Conservation (phyloP, 768 basidiomycete species). For the Hirschioporus abietinus region DNA sequence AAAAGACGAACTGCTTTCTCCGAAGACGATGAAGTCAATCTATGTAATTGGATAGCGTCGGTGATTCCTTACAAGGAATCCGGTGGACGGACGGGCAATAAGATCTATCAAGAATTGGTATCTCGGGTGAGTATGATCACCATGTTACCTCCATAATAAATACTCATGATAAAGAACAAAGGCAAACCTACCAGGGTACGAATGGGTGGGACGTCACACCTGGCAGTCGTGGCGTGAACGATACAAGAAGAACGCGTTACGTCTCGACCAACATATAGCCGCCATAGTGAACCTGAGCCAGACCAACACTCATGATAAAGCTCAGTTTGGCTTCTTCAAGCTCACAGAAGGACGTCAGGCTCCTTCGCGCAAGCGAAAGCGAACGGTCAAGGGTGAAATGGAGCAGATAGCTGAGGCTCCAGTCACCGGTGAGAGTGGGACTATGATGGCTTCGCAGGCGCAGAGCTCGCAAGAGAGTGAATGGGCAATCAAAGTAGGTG, state of each 20-base stretch:
- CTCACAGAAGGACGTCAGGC: constrained; percentile 66
- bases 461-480: constrained; percentile 32
- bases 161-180: constrained; percentile 20
- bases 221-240: constrained; percentile 91
- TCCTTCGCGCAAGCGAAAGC: constrained; percentile 44
- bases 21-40: constrained; percentile 66
- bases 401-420: constrained; percentile 5
- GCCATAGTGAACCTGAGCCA: constrained; percentile 66
- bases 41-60: constrained; percentile 75
- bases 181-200: constrained; percentile 64
- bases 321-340: constrained; percentile 79
- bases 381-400: constrained; percentile 16
- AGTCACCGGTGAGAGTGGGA: background rate
- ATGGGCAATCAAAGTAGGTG: constrained; percentile 63
- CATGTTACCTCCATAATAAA: background rate
- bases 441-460: constrained; percentile 50
- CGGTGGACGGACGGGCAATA: constrained; percentile 76
- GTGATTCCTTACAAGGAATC: constrained; percentile 84
- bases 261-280: constrained; percentile 60
- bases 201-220: constrained; percentile 78
- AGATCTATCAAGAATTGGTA: constrained; percentile 75
- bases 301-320: constrained; percentile 66
- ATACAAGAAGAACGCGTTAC: constrained; percentile 75
- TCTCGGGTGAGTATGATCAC: constrained; percentile 47
- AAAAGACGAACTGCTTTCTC: constrained; percentile 72